These are phyloP conservation scores for Nematodospora valgi DNA, from an alignment of 805 yeast species.

Conservation along the genomic window DNA sequence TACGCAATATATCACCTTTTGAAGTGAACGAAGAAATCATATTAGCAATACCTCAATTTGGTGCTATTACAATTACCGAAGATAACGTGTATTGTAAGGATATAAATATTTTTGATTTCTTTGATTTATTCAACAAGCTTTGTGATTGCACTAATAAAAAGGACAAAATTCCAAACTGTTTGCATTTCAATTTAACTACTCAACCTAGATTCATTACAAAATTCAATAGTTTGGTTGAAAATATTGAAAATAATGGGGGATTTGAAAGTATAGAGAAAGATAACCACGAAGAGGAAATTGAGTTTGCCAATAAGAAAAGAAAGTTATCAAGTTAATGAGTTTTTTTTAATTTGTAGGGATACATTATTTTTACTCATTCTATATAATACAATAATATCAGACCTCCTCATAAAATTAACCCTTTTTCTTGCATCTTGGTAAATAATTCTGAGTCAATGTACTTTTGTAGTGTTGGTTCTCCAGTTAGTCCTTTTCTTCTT, in stretches of 20 bases:
- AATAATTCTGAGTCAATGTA: slow-evolving; percentile 64
- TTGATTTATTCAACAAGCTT: slow-evolving; percentile 20
- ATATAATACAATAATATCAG: slow-evolving; percentile 6
- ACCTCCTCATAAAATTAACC: slow-evolving; percentile 23
- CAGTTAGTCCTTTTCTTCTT: slow-evolving; percentile 78
- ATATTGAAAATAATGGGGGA: slow-evolving; percentile 3
- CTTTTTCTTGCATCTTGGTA: slow-evolving; percentile 49
- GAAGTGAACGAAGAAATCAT: slow-evolving; percentile 24
- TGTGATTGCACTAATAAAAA: slow-evolving; percentile 10
- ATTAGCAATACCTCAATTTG: slow-evolving; percentile 26
- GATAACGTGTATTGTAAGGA: slow-evolving; percentile 26
- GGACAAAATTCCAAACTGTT: slow-evolving; percentile 9
- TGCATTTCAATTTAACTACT: slow-evolving; percentile 18
- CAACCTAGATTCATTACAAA: slow-evolving; percentile 26
- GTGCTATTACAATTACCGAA: slow-evolving; percentile 25
- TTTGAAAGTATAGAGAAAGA: slow-evolving; percentile 6
- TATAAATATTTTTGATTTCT: slow-evolving; percentile 23
- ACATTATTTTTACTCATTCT: slow-evolving; percentile 1
- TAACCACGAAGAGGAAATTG: not conserved
- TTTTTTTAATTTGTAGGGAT: not conserved
- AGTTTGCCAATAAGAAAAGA: slow-evolving; percentile 3
- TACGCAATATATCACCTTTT: slow-evolving; percentile 21
- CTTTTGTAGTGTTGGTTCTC: slow-evolving; percentile 63
- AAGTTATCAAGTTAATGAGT: slow-evolving; percentile 4
- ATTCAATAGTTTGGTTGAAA: slow-evolving; percentile 18